A percentile compares a stretch with the other conserved stretches of the same genome.
These are phyloP conservation scores for Vanderwaltozyma tropicalis DNA, from an alignment of 805 yeast species.

Conservation along the genomic window DNA sequence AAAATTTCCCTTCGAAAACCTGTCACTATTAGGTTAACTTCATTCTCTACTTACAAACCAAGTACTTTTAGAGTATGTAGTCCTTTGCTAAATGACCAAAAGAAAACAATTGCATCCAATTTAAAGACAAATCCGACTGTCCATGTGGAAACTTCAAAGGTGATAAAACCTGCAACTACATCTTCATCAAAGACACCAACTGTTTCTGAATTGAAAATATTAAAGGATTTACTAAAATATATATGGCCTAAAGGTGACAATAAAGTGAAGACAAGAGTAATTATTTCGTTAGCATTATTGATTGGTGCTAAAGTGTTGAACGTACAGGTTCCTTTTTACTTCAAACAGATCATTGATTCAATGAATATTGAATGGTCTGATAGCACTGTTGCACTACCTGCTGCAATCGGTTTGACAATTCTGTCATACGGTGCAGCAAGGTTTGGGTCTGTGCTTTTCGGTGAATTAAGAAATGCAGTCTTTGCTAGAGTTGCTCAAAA, in stretches of 20 bases:
- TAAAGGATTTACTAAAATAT: constrained; percentile 54
- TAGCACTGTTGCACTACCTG: constrained; percentile 48
- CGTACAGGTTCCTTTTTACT: constrained; percentile 93
- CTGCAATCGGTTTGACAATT: constrained; percentile 51
- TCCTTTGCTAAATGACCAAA: too few relatives aligned
- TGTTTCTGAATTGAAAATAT: constrained; percentile 38
- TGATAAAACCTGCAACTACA: neutral
- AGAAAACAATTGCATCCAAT: too few relatives aligned
- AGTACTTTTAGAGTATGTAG: neutral
- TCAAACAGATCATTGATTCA: constrained; percentile 77
- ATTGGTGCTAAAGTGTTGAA: constrained; percentile 76
- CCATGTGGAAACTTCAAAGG: too few relatives aligned
- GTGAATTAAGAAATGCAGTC: constrained; percentile 89
- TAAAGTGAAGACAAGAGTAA: constrained; percentile 61
- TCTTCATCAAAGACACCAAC: constrained; percentile 16
- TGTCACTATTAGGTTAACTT: neutral
- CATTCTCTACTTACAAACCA: neutral
- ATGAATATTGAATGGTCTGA: constrained; percentile 85
- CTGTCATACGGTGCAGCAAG: constrained; percentile 89
- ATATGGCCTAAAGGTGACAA: constrained; percentile 73
- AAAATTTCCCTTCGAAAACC: neutral
- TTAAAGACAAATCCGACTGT: too few relatives aligned
- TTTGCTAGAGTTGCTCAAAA: constrained; percentile 93
- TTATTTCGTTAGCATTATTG: constrained; percentile 61
- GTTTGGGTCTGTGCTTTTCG: constrained; percentile 88